Percentiles rank a stretch among this genome's conserved stretches.
Evolutionary conservation across 1,284 basidiomycete species (phyloP).

Genomic region (Afroboletus lepidellus): DNA sequence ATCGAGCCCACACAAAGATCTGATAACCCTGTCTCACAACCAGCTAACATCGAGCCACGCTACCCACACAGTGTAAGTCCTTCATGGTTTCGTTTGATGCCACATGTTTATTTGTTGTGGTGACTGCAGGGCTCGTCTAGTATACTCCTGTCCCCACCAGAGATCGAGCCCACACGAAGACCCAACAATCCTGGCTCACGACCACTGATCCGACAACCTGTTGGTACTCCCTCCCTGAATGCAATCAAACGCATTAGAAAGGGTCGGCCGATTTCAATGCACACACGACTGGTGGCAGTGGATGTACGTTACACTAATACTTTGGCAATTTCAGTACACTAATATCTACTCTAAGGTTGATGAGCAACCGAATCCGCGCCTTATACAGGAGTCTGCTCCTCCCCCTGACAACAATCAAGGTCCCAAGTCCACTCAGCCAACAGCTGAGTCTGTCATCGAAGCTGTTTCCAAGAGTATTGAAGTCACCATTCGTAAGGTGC

Average conservation of each 20-base stretch:
- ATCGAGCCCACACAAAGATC: neutral
- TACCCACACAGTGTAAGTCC: neutral
- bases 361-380: neutral
- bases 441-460: neutral
- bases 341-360: neutral
- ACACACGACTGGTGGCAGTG: neutral
- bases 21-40: neutral
- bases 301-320: neutral
- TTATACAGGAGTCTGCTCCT: neutral
- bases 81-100: neutral
- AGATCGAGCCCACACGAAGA: neutral
- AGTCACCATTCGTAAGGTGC: neutral
- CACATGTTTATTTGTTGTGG: neutral
- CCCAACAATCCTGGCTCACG: neutral
- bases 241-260: neutral
- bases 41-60: neutral
- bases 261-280: neutral
- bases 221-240: neutral
- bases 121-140: neutral
- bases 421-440: too few species aligned
- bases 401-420: too few species aligned
- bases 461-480: neutral
- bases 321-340: neutral
- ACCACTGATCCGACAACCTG: neutral
- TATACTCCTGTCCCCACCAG: neutral